Evolutionary conservation across 345 rosid species (phyloP), one percentile per base, ranked within the genome.

Genomic region (Eucalyptus tenuipes): DNA sequence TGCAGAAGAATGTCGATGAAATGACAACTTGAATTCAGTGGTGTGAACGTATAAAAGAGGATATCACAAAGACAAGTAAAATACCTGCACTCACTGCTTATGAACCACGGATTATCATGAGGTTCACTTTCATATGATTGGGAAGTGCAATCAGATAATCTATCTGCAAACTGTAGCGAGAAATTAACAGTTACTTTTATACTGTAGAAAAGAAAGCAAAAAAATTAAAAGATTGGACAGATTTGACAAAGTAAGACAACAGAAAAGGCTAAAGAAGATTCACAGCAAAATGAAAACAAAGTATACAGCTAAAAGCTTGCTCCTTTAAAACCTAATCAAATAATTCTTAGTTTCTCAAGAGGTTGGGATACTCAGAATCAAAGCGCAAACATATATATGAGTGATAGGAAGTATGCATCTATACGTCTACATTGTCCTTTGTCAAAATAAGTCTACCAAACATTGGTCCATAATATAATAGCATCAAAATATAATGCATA

Each of bases 51-150:
- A 24, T 25, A 87, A 75, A 50, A 87, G 49, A 25, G 53, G 55
- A 79, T 71, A 80, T 50, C 11, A 42, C 27, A 52, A 53, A 55
- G 42, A 22, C 40, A 86, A 29, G 55, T 37, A 59, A 47, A 66
- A 47, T 94, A 96, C 99, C 98, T 95, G 95, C n/a, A 88, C 75
- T 86, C 91, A 90, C 87, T 88, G 90, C 92, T 92, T 24, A 53
- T 27, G 33, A 93, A 92, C 98, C 97, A 94, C 79, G 93, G 88
- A 89, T 90, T 89, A 49, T 94, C 96, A 64, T 88, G 89, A 80
- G 93, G 90, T 90, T 96, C 98, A 89, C 90, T 91, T 92, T 95
- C 96, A 64, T 93, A 91, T 50, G 93, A 92, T 84, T 92, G 90
- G 50, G 96, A 92, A 75, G 94, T 91, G 90, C 93, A 92, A 88